Evolutionary conservation across 2,329 filamentous ascomycete genomes (phyloP), one percentile per base, ranked within the genome.

Genomic region (Pseudogymnoascus pannorum): DNA sequence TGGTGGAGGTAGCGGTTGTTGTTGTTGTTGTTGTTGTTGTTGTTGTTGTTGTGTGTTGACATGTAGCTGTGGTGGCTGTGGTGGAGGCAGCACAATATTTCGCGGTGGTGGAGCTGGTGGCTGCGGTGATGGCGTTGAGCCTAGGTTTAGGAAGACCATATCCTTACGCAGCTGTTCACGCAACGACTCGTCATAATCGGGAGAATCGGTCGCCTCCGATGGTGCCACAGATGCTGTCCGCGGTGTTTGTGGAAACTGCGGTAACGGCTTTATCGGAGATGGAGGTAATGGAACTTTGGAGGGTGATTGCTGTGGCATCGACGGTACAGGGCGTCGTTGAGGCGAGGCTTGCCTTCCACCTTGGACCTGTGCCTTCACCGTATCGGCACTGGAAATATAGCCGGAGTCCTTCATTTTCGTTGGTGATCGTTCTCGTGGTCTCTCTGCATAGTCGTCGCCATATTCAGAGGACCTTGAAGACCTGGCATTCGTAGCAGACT

Each of bases 401-500:
- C 67, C 70, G 3, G 69, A 70, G 62, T 78, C 74, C 59, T 76
- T 73, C 26, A 75, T 72, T 73, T 86, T 87, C 54, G 74, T 78
- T 1, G 82, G 82, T 67, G 79, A 82, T 12, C 68, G 69, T 58
- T 80, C 80, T 59, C 81, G 75, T 42, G 77, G 75, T 57, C 75
- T 76, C 64, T 85, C 82, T 44, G 77, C 80, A 57, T 81, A 81
- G 67, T 83, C 79, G 20, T 75, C 75, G 14, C 73, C 69, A 12
- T 71, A 75, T 24, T 84, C 82, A 14, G 78, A 71, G 1, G 79
- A 77, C 51, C 79, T 76, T 11, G 84, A 77, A 33, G 83, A 81
- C 62, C 92, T 83, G 16, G 88, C 84, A 72, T 96, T 96, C 16
- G 89, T 87, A 11, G 87, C 88, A 31, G 88, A 87, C 63, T 92